These are phyloP conservation scores for Venturia oleaginea DNA, from an alignment of 2,329 filamentous ascomycete genomes.

Conservation along the genomic window DNA sequence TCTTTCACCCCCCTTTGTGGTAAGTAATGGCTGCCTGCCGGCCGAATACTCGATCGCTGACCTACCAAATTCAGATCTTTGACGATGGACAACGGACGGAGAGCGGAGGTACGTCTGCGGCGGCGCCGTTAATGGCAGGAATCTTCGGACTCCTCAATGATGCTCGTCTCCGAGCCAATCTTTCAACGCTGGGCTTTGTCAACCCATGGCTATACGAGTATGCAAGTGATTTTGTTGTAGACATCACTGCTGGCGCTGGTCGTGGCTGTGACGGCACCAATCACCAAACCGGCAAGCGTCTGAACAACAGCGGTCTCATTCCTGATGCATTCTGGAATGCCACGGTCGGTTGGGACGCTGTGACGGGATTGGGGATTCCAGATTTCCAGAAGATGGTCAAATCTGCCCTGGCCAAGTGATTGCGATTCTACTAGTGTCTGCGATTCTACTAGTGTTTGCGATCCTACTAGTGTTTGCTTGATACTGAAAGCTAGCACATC, in stretches of 20 bases:
- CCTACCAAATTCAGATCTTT: not conserved
- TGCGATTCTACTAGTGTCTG: too few species aligned
- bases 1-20: not conserved
- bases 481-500: not conserved
- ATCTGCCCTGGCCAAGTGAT: not conserved
- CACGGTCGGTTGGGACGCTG: slow-evolving; percentile 37
- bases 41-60: not conserved
- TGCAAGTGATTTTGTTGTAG: slow-evolving; percentile 16
- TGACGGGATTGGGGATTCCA: slow-evolving; percentile 42
- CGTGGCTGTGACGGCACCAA: slow-evolving; percentile 1
- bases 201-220: slow-evolving; percentile 45
- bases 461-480: too few species aligned
- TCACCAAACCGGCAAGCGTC: not conserved
- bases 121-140: slow-evolving; percentile 41
- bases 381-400: slow-evolving; percentile 32
- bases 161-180: slow-evolving; percentile 38
- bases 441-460: too few species aligned
- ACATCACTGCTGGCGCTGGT: slow-evolving; percentile 18
- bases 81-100: not conserved
- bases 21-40: not conserved
- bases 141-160: slow-evolving; percentile 51
- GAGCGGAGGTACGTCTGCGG: slow-evolving; percentile 12
- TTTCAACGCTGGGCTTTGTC: slow-evolving; percentile 42
- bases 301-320: slow-evolving; percentile 14
- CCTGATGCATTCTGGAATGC: slow-evolving; percentile 33